Evolutionary conservation across 116 monocot genomes (phyloP).

Genomic region (Papilionanthe hybrid): DNA sequence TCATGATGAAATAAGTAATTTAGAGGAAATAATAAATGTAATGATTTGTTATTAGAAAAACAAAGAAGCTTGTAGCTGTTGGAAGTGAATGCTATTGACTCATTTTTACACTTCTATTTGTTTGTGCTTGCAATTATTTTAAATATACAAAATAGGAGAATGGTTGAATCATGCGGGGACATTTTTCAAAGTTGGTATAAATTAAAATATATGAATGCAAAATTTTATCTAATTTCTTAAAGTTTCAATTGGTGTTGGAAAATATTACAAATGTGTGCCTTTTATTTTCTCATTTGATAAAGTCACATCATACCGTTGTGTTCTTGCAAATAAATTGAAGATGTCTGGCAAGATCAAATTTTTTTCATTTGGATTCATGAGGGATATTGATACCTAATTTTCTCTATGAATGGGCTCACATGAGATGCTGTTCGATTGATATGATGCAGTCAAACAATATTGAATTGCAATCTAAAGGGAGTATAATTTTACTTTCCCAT

Average conservation of each 20-base stretch:
- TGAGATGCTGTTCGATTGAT: not conserved
- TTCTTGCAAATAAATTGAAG: not conserved
- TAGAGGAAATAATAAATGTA: not conserved
- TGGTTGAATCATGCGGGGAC: not conserved
- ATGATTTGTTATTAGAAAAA: not conserved
- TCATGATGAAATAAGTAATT: not conserved
- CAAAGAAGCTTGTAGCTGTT: not conserved
- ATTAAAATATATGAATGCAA: not conserved
- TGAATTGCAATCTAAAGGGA: not conserved
- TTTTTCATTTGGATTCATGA: not conserved
- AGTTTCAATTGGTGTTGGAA: not conserved
- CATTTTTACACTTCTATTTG: not conserved
- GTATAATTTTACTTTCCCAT: not conserved
- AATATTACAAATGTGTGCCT: not conserved
- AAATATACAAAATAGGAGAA: not conserved
- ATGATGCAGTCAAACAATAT: not conserved
- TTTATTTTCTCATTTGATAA: not conserved
- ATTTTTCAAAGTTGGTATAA: not conserved
- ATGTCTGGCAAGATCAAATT: not conserved
- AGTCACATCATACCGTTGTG: not conserved
- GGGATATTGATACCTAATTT: not conserved
- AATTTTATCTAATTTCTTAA: not conserved
- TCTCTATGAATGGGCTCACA: not conserved
- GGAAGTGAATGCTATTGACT: not conserved
- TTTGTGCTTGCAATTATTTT: not conserved